Evolutionary conservation across 768 basidiomycete species (phyloP).

Genomic region (Termitomyces sp.): DNA sequence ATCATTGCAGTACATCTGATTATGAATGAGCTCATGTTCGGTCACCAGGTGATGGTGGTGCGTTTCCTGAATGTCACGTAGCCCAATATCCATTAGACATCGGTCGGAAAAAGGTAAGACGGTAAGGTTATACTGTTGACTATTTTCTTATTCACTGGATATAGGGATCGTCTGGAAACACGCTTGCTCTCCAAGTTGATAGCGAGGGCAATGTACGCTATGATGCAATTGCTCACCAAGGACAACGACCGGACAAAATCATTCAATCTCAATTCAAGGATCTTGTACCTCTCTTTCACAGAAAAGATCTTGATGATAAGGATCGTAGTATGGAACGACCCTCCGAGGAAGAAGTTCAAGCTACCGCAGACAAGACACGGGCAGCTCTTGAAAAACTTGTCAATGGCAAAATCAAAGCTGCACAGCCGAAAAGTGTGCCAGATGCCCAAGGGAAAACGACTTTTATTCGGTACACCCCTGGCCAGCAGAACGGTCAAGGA

Average conservation of each 20-base stretch:
- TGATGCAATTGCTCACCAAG: slow-evolving; percentile 95
- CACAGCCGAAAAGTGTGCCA: slow-evolving; percentile 93
- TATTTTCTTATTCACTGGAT: slow-evolving; percentile 3
- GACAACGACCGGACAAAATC: slow-evolving; percentile 78
- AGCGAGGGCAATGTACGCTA: slow-evolving; percentile 95
- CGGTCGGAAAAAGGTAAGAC: slow-evolving; percentile 86
- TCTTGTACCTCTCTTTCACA: slow-evolving; percentile 85
- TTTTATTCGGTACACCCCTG: slow-evolving; percentile 96
- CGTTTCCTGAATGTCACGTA: slow-evolving; percentile 92
- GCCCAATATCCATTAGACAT: slow-evolving; percentile 97
- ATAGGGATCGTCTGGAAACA: slow-evolving; percentile 88
- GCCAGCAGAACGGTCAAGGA: slow-evolving; percentile 66
- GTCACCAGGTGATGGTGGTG: slow-evolving; percentile 67
- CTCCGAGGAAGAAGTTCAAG: slow-evolving; percentile 86
- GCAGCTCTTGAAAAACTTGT: slow-evolving; percentile 91
- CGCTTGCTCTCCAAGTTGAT: slow-evolving; percentile 94
- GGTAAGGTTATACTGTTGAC: not conserved
- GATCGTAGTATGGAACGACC: slow-evolving; percentile 84
- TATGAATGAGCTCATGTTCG: not conserved
- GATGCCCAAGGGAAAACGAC: slow-evolving; percentile 77
- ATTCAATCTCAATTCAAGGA: slow-evolving; percentile 98
- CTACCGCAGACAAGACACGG: slow-evolving; percentile 87
- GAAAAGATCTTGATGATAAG: slow-evolving; percentile 79
- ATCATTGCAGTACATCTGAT: not conserved
- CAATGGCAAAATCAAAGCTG: slow-evolving; percentile 95